Percentiles rank a stretch among this genome's conserved stretches.
These are phyloP conservation scores for Acacia crassicarpa DNA, from an alignment of 306 rosid genomes.

Conservation along the genomic window DNA sequence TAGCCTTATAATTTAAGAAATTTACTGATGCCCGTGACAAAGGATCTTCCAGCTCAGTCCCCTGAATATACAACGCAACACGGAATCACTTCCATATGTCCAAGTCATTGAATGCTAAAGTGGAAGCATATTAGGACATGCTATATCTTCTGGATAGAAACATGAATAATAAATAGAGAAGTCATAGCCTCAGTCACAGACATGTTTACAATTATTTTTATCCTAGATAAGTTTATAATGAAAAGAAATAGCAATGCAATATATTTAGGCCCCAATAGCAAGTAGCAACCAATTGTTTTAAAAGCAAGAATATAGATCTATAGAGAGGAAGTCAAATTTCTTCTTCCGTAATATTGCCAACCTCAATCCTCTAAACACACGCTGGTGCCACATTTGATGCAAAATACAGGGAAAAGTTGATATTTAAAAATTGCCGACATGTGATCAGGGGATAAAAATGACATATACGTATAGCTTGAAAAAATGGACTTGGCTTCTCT, in stretches of 20 bases:
- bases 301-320: background rate
- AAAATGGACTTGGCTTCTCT: too few species aligned
- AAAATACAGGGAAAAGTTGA: too few species aligned
- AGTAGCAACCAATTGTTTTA: background rate
- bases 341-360: too few species aligned
- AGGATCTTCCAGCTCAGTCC: constrained; percentile 16
- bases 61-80: background rate
- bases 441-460: too few species aligned
- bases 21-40: too few species aligned
- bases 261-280: background rate
- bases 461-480: too few species aligned
- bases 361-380: too few species aligned
- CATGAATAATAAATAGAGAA: background rate
- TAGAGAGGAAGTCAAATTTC: background rate
- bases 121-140: constrained; percentile 4
- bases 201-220: background rate
- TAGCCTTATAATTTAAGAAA: too few species aligned
- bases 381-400: too few species aligned
- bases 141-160: background rate
- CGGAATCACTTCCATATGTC: constrained; percentile 6
- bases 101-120: background rate
- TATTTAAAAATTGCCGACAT: too few species aligned
- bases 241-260: background rate
- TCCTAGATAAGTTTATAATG: background rate
- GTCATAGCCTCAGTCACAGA: background rate